Evolutionary conservation across 1,284 basidiomycete species (phyloP).

Genomic region (Ustilago loliicola): DNA sequence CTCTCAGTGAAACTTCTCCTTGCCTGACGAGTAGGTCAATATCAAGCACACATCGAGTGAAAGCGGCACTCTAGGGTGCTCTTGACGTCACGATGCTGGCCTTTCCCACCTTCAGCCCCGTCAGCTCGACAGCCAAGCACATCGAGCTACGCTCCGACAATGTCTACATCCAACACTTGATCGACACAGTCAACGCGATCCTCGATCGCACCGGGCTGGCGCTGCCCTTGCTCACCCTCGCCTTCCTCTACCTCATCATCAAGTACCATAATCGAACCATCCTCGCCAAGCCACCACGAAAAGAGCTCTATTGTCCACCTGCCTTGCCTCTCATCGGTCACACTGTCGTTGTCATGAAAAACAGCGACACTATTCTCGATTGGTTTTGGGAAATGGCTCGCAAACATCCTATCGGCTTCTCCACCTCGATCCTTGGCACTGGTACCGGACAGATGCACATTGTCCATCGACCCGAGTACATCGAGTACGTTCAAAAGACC

Average conservation of each 20-base stretch:
- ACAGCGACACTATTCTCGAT: slow-evolving; percentile 27
- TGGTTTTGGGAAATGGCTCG: slow-evolving; percentile 20
- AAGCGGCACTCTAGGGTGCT: background rate
- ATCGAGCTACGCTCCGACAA: slow-evolving; percentile 39
- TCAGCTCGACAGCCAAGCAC: slow-evolving; percentile 18
- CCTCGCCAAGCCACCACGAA: slow-evolving; percentile 32
- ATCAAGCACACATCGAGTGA: no score
- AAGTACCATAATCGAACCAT: slow-evolving; percentile 49
- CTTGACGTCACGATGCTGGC: slow-evolving; percentile 22
- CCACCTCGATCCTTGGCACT: slow-evolving; percentile 24
- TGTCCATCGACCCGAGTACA: slow-evolving; percentile 56
- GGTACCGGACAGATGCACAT: slow-evolving; percentile 46
- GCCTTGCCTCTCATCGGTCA: slow-evolving; percentile 47
- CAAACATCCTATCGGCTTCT: slow-evolving; percentile 31
- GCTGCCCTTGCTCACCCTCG: slow-evolving; percentile 29
- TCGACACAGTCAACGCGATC: slow-evolving; percentile 22
- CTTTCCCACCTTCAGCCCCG: slow-evolving; percentile 27
- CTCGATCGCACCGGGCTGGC: slow-evolving; percentile 24
- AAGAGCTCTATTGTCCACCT: slow-evolving; percentile 37
- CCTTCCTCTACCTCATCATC: slow-evolving; percentile 28
- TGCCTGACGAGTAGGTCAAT: background rate
- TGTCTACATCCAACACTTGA: slow-evolving; percentile 19
- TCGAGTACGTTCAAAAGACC: slow-evolving; percentile 68
- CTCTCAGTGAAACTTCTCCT: background rate
- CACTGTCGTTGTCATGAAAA: slow-evolving; percentile 24